Conservation (phyloP, 2,329 filamentous ascomycete species). For the Aspergillus ochraceoroseus region DNA sequence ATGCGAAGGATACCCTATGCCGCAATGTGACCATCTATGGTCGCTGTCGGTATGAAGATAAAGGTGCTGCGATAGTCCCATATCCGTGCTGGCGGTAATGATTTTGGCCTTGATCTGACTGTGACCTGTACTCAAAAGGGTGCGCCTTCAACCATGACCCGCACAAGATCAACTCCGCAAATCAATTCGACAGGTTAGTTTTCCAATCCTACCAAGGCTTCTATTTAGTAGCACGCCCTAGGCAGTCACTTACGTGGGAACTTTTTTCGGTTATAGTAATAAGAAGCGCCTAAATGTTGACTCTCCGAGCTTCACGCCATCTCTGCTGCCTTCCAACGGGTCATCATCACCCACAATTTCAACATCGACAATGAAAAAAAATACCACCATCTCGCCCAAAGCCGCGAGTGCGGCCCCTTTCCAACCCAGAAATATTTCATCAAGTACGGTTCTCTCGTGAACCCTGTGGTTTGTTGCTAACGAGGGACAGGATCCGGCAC, state of each 20-base stretch:
- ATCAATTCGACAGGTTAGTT: conserved; percentile 40
- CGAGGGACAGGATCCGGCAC: conserved; percentile 37
- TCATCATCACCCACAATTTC: conserved; percentile 28
- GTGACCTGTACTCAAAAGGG: conserved; percentile 38
- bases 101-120: conserved; percentile 18
- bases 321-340: conserved; percentile 40
- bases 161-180: conserved; percentile 51
- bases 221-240: conserved; percentile 7
- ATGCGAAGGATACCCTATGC: conserved; percentile 80
- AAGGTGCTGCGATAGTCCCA: conserved; percentile 48
- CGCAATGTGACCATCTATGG: conserved; percentile 92
- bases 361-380: conserved; percentile 52
- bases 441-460: conserved; percentile 31
- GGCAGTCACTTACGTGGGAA: conserved; percentile 20
- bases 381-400: conserved; percentile 74
- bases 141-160: conserved; percentile 87
- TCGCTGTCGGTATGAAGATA: conserved; percentile 85
- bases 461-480: conserved; percentile 22
- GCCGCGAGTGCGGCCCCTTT: conserved; percentile 74
- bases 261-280: conserved; percentile 18
- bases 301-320: conserved; percentile 88
- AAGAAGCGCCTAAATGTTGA: conserved; percentile 87
- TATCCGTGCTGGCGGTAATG: conserved; percentile 2
- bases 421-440: conserved; percentile 41
- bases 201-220: conserved; percentile 6